phyloP scores from a whole-genome alignment of 2,329 filamentous ascomycete species.

The Aureobasidium sp. region DNA sequence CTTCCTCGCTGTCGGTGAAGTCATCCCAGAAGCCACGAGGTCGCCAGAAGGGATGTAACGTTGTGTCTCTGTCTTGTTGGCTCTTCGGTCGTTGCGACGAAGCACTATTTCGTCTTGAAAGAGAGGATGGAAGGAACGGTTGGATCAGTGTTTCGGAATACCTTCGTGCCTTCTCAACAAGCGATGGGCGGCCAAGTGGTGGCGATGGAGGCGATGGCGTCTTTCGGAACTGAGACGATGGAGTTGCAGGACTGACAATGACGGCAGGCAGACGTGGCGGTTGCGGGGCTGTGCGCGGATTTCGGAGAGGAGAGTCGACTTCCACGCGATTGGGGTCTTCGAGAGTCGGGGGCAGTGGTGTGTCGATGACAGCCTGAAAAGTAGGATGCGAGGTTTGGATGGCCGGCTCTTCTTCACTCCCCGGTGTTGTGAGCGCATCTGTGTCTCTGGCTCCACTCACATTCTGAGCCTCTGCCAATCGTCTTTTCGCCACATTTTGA shows the following conservation, averaged over 20 bases:
- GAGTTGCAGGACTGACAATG: constrained; percentile 48
- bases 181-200: constrained; percentile 29
- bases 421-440: background rate
- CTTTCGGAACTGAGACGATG: constrained; percentile 18
- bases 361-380: constrained; percentile 13
- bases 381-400: constrained; percentile 4
- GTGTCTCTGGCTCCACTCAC: background rate
- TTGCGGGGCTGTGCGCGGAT: constrained; percentile 49
- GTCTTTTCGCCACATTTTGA: constrained; percentile 33
- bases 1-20: constrained; percentile 33
- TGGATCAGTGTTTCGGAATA: constrained; percentile 38
- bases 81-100: constrained; percentile 14
- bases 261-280: constrained; percentile 40
- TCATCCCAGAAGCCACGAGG: constrained; percentile 57
- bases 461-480: background rate
- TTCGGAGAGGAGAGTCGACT: constrained; percentile 50
- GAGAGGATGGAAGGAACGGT: constrained; percentile 26
- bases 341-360: constrained; percentile 14
- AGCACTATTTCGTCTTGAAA: constrained; percentile 13
- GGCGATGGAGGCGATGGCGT: background rate
- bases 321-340: constrained; percentile 10
- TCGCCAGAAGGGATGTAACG: constrained; percentile 54
- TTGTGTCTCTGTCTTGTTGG: constrained; percentile 28
- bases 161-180: constrained; percentile 36
- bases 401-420: background rate